Evolutionary conservation across 2,329 filamentous ascomycete species (phyloP).

Genomic region (Colletotrichum filicis): DNA sequence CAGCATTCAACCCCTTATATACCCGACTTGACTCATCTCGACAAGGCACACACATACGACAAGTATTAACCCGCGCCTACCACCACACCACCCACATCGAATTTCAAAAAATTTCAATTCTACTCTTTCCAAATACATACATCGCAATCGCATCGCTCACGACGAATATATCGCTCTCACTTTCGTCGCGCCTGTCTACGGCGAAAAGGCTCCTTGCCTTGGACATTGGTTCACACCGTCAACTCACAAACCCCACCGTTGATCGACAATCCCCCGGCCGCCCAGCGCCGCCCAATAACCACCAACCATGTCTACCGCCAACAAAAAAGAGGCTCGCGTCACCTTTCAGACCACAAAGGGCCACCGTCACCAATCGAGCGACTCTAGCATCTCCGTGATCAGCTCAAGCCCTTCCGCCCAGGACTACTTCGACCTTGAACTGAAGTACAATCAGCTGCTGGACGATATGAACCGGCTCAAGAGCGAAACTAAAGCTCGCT

Average conservation of each 20-base stretch:
- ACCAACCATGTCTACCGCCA: conserved; percentile 34
- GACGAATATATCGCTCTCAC: not conserved
- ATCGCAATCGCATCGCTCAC: no score
- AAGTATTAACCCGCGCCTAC: conserved; percentile 29
- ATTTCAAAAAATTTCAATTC: conserved; percentile 19
- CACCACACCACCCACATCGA: conserved; percentile 28
- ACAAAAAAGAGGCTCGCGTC: conserved; percentile 32
- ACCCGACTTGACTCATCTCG: conserved; percentile 33
- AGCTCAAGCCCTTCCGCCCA: conserved; percentile 36
- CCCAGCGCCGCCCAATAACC: not conserved
- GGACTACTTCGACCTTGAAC: conserved; percentile 32
- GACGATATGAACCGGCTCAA: conserved; percentile 10
- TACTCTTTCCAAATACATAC: not conserved
- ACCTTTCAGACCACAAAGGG: conserved; percentile 31
- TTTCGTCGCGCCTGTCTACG: not conserved
- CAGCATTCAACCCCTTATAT: conserved; percentile 31
- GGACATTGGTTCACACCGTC: conserved; percentile 1
- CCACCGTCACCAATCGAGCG: conserved; percentile 37
- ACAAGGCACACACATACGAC: conserved; percentile 22
- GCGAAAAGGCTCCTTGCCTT: conserved; percentile 4
- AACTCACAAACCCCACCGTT: not conserved
- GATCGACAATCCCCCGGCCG: conserved; percentile 12
- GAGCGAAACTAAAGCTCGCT: conserved; percentile 40
- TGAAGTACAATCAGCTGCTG: conserved; percentile 34
- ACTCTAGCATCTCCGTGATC: conserved; percentile 38